Percentiles rank a stretch among this genome's conserved stretches.
These are phyloP conservation scores for Naganishia sp. DNA, from an alignment of 1,284 basidiomycete genomes.

Conservation along the genomic window DNA sequence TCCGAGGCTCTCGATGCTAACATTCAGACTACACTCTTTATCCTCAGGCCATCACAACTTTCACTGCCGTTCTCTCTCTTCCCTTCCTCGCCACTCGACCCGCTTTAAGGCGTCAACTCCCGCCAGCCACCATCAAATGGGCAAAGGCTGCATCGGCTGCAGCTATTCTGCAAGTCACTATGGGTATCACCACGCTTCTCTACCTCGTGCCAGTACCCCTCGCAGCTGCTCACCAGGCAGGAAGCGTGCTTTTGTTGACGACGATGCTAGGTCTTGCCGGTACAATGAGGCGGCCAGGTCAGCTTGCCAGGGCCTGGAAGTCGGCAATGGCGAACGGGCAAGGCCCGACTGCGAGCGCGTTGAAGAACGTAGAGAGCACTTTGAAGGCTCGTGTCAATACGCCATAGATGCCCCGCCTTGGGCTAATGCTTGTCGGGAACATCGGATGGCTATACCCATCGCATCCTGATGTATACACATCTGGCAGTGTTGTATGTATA, in stretches of 20 bases:
- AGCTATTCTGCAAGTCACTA: constrained; percentile 79
- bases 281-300: constrained; percentile 69
- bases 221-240: constrained; percentile 92
- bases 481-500: not conserved
- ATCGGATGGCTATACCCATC: no score
- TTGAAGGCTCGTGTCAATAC: constrained; percentile 29
- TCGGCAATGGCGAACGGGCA: constrained; percentile 15
- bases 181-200: constrained; percentile 88
- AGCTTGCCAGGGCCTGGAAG: constrained; percentile 59
- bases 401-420: constrained; percentile 5
- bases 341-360: constrained; percentile 1
- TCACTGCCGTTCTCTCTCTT: constrained; percentile 67
- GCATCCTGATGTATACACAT: no score
- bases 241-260: constrained; percentile 84
- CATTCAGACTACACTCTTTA: constrained; percentile 33
- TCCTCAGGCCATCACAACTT: constrained; percentile 75
- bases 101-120: constrained; percentile 63
- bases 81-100: constrained; percentile 63
- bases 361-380: constrained; percentile 30
- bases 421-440: no score
- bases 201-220: constrained; percentile 92
- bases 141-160: constrained; percentile 72
- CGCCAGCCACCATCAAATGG: constrained; percentile 66
- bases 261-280: constrained; percentile 76
- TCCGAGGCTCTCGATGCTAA: not conserved